phyloP scores from a whole-genome alignment of 2,329 filamentous ascomycete genomes.

The Colletotrichum nymphaeae region DNA sequence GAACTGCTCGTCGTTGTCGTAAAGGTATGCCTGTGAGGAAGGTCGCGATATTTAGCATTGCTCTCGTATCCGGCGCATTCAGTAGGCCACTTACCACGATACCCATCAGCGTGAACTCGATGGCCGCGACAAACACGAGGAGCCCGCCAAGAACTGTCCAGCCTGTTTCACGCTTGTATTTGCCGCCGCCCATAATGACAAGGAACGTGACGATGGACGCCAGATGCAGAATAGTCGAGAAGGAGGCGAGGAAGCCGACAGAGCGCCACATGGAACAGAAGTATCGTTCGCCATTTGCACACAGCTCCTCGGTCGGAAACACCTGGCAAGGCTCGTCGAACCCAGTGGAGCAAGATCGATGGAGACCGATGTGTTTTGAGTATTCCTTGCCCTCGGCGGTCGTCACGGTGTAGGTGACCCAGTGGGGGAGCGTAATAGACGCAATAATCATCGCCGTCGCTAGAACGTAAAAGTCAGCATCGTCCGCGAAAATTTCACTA shows the following conservation, averaged over 20 bases:
- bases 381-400: slow-evolving; percentile 58
- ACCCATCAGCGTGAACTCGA: slow-evolving; percentile 81
- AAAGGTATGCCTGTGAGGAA: slow-evolving; percentile 77
- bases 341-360: slow-evolving; percentile 81
- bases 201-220: slow-evolving; percentile 83
- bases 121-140: slow-evolving; percentile 71
- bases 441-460: slow-evolving; percentile 78
- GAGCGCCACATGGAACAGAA: slow-evolving; percentile 96
- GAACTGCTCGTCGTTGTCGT: slow-evolving; percentile 86
- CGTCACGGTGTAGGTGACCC: slow-evolving; percentile 73
- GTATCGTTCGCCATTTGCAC: slow-evolving; percentile 70
- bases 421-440: slow-evolving; percentile 76
- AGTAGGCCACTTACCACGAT: slow-evolving; percentile 75
- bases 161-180: slow-evolving; percentile 81
- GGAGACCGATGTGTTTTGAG: slow-evolving; percentile 78
- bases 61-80: slow-evolving; percentile 10
- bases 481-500: no score
- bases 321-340: slow-evolving; percentile 68
- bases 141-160: slow-evolving; percentile 82
- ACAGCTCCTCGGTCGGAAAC: slow-evolving; percentile 78
- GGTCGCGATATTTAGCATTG: not conserved
- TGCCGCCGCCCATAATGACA: slow-evolving; percentile 82
- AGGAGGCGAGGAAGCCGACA: slow-evolving; percentile 87
- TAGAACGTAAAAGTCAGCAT: slow-evolving; percentile 51
- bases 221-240: slow-evolving; percentile 84